Conservation (phyloP, 768 basidiomycete species). For the Omphalotus guepiniiformis region DNA sequence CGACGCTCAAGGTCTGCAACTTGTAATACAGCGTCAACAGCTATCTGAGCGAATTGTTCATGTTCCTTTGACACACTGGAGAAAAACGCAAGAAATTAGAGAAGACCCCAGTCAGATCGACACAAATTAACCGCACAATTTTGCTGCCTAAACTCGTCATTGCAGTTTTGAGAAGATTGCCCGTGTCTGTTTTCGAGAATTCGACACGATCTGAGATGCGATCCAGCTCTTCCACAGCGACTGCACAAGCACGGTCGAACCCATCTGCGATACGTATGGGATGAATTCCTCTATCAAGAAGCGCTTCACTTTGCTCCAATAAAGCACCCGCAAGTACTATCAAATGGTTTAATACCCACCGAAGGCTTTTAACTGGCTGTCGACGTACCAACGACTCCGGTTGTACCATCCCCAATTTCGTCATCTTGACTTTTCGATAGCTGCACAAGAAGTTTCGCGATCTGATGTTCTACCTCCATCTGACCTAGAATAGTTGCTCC, state of each 20-base stretch:
- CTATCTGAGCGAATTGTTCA: constrained; percentile 93
- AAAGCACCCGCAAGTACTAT: constrained; percentile 96
- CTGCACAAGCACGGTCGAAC: constrained; percentile 89
- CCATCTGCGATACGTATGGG: constrained; percentile 99
- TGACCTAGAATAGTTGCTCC: constrained; percentile 97
- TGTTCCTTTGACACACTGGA: constrained; percentile 94
- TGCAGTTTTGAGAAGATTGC: constrained; percentile 88
- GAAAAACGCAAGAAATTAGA: constrained; percentile 5
- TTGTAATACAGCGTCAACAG: constrained; percentile 91
- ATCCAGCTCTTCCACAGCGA: constrained; percentile 89
- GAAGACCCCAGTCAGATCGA: neutral
- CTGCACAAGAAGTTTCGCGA: constrained; percentile 95
- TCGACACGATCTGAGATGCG: constrained; percentile 86
- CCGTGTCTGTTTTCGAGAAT: constrained; percentile 77
- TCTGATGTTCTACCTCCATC: constrained; percentile 99
- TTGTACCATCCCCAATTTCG: constrained; percentile 99
- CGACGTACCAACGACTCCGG: constrained; percentile 94
- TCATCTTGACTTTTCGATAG: constrained; percentile 98
- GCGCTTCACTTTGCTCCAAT: constrained; percentile 86
- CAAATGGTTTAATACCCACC: neutral
- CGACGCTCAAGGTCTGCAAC: constrained; percentile 94
- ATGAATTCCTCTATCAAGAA: constrained; percentile 99
- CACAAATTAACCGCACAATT: constrained; percentile 61
- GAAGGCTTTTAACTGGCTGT: constrained; percentile 5
- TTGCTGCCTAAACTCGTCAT: constrained; percentile 97